Conservation (phyloP, 2,329 filamentous ascomycete genomes). For the Furcasterigmium furcatum region DNA sequence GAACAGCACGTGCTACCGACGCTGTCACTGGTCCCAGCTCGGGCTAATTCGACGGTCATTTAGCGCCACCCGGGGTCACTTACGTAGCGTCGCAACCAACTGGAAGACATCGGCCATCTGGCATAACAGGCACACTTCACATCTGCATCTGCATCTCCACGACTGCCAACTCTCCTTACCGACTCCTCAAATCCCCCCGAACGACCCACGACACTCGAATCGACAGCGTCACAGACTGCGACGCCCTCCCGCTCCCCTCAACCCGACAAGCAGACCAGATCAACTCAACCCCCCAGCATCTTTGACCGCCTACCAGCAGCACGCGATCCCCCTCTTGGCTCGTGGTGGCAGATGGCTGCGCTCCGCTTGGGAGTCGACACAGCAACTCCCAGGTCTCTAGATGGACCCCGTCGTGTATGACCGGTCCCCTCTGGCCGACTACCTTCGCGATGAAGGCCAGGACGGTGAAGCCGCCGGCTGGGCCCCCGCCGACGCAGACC, state of each 20-base stretch:
- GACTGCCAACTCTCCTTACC: too few relatives aligned
- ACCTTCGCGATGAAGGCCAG: conserved; percentile 68
- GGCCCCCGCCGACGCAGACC: conserved; percentile 30
- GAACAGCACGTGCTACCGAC: too few relatives aligned
- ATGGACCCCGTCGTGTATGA: conserved; percentile 91
- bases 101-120: too few relatives aligned
- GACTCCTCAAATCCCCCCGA: neutral
- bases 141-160: too few relatives aligned
- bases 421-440: conserved; percentile 83
- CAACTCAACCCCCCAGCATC: neutral
- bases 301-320: neutral
- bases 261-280: neutral
- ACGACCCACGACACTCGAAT: neutral
- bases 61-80: too few relatives aligned
- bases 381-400: conserved; percentile 11
- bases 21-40: too few relatives aligned
- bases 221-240: neutral
- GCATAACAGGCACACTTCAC: too few relatives aligned
- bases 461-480: conserved; percentile 38
- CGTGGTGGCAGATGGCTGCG: conserved; percentile 12
- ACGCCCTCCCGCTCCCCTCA: too few relatives aligned
- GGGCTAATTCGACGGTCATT: too few relatives aligned
- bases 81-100: too few relatives aligned
- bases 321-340: neutral
- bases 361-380: conserved; percentile 9